These are phyloP conservation scores for Paraconiothyrium sp. DNA, from an alignment of 2,329 filamentous ascomycete species.

Conservation along the genomic window DNA sequence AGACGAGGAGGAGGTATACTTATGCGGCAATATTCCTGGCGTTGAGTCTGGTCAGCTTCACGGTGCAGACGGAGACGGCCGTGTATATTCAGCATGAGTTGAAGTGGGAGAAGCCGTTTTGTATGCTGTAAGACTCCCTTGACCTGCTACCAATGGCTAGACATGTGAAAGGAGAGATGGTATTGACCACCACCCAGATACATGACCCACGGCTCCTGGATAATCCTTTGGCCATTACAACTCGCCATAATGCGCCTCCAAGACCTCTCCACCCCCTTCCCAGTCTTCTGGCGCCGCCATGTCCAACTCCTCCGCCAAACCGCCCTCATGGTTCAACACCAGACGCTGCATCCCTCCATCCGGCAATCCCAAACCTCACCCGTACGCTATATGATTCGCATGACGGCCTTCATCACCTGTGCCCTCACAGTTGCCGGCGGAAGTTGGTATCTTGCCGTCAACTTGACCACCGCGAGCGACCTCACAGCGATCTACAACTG, in stretches of 20 bases:
- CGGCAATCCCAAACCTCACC: conserved; percentile 61
- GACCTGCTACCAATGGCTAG: not conserved
- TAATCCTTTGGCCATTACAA: conserved; percentile 86
- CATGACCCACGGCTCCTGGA: conserved; percentile 94
- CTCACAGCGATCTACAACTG: conserved; percentile 99
- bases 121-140: conserved; percentile 81
- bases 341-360: conserved; percentile 72
- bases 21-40: conserved; percentile 86
- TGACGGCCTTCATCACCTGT: conserved; percentile 82
- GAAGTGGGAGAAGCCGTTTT: conserved; percentile 98
- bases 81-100: conserved; percentile 93
- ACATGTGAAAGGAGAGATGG: not conserved
- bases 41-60: conserved; percentile 86
- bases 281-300: conserved; percentile 83
- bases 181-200: conserved; percentile 60
- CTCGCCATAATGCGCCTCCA: conserved; percentile 81
- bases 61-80: conserved; percentile 93
- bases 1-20: conserved; percentile 83
- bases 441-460: conserved; percentile 95
- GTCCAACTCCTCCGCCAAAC: conserved; percentile 70
- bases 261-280: conserved; percentile 81
- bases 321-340: conserved; percentile 85
- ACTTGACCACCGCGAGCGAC: conserved; percentile 90
- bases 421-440: conserved; percentile 89
- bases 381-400: conserved; percentile 78